Base-by-base conservation (phyloP, 2,329 filamentous ascomycete genomes). In the Ophiostoma sp. region DNA sequence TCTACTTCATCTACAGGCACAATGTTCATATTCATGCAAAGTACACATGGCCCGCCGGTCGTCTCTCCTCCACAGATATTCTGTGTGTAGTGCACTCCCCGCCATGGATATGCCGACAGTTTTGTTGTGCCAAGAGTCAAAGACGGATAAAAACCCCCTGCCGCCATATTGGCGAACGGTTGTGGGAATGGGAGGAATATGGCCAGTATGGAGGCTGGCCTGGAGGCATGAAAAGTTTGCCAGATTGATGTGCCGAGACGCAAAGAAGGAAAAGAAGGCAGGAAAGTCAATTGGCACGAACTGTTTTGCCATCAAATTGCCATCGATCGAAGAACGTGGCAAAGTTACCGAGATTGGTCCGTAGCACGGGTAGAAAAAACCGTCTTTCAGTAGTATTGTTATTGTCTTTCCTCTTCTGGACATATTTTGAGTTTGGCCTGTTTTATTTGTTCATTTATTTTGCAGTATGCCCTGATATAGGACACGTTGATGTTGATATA, bases 191-290 rank as follows among this genome's bases (percentile, higher is more conserved):
- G n/a, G 11, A 25, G 33, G 17, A 33, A 25, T 8, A 22, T 22
- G 6, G 42, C 1, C 1, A 25, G 66, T 22, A 25, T 17, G 31
- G 19, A n/a, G 17, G 25, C 11, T 42, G 48, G n/a, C 22, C 25
- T 52, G 42, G 59, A 63, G 19, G 59, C 59, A 22, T 63, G 19
- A 42, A 39, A 59, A 52, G 57, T 33, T 50, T 71, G 69, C 42
- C 70, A 64, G 22, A 64, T 71, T 22, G 31, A 71, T 71, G 55
- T 71, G 69, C 69, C 69, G 69, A 64, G 57, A 33, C 15, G 31
- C 36, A 39, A 36, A 39, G 55, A 63, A 39, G 59, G n/a, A 25
- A 45, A 25, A 17, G 36, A 45, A 66, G 25, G 22, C 9, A 45
- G n/a, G 28, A 22, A 25, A 17, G 48, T 25, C 42, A 15, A 28